Conservation (phyloP, 306 rosid genomes). For the Vachellia collinsii region DNA sequence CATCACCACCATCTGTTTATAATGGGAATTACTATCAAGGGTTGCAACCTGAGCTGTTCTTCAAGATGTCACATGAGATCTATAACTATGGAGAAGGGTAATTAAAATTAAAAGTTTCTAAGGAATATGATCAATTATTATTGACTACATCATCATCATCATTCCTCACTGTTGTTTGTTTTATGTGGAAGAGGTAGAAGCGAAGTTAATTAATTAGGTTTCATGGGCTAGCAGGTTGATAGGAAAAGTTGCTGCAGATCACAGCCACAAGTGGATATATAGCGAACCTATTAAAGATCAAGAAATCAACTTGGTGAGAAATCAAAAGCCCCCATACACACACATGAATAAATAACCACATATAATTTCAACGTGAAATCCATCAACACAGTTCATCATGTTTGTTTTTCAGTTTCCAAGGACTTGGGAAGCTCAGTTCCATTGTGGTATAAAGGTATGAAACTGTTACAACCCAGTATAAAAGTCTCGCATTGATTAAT, state of each 20-base stretch:
- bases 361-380: background rate
- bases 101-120: background rate
- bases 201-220: conserved; percentile 18
- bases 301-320: conserved; percentile 79
- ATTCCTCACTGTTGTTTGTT: background rate
- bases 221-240: conserved; percentile 63
- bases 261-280: conserved; percentile 91
- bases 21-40: conserved; percentile 67
- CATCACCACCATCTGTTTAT: conserved; percentile 38
- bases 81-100: conserved; percentile 99
- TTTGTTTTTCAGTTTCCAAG: conserved; percentile 82
- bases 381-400: background rate
- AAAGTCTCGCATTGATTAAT: too few species aligned
- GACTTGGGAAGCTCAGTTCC: conserved; percentile 99
- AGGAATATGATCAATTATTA: background rate
- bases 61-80: conserved; percentile 99
- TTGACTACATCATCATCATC: too few species aligned
- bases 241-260: conserved; percentile 98
- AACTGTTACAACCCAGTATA: background rate
- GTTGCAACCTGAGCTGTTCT: conserved; percentile 92
- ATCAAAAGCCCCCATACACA: background rate
- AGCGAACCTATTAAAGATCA: conserved; percentile 77
- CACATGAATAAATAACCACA: background rate
- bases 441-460: conserved; percentile 94
- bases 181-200: background rate